A percentile compares a stretch with the other conserved stretches of the same genome.
Conservation (phyloP, 345 rosid species). For the Kernera saxatilis region DNA sequence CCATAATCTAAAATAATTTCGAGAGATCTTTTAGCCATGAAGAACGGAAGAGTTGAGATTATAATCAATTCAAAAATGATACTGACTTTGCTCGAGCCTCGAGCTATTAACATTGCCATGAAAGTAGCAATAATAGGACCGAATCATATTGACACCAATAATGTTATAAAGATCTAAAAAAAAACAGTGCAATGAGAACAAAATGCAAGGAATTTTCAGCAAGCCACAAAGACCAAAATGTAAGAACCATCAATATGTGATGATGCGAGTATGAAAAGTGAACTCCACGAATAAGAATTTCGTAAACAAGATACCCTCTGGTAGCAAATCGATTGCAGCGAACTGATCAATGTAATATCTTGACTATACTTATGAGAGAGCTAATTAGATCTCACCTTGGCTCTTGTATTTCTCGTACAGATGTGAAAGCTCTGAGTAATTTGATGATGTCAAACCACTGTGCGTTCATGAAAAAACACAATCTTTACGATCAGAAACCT, state of each 20-base stretch:
- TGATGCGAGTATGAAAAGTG: background rate
- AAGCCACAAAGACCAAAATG: background rate
- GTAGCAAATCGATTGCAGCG: background rate
- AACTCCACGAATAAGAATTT: background rate
- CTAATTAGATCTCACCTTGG: conserved; percentile 50
- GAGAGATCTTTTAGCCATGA: background rate
- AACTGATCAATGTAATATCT: background rate
- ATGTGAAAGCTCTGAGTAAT: conserved; percentile 84
- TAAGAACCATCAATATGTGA: background rate
- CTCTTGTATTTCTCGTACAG: conserved; percentile 77
- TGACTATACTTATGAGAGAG: background rate
- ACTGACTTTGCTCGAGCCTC: background rate
- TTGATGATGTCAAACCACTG: conserved; percentile 82
- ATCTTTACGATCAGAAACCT: background rate
- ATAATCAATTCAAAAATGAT: background rate
- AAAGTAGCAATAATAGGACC: background rate
- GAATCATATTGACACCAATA: background rate
- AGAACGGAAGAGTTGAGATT: background rate
- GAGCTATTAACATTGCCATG: background rate
- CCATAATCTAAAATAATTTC: background rate
- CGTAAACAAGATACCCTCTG: background rate
- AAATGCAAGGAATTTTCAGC: background rate
- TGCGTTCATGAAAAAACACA: conserved; percentile 23
- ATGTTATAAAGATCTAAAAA: background rate
- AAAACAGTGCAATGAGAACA: background rate